Percentiles rank a stretch among this genome's conserved stretches.
Conservation (phyloP, 2,329 filamentous ascomycete species). For the Fonsecaea multimorphosa region DNA sequence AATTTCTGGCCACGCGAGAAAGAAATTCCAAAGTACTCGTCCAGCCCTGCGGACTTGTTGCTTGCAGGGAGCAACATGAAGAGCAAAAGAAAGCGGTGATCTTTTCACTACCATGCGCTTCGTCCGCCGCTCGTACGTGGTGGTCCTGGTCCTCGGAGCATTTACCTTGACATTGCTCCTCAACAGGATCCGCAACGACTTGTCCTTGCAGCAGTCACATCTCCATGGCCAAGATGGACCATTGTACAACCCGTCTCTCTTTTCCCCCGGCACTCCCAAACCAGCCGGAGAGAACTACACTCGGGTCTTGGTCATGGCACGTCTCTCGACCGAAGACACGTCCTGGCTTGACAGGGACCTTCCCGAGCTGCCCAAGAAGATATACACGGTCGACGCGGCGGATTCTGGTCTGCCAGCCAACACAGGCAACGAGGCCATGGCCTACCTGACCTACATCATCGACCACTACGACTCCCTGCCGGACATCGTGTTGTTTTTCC, state of each 20-base stretch:
- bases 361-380: slow-evolving; percentile 40
- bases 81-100: neutral
- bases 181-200: neutral
- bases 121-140: slow-evolving; percentile 10
- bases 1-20: neutral
- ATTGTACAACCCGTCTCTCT: slow-evolving; percentile 41
- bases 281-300: slow-evolving; percentile 59
- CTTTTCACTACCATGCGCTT: slow-evolving; percentile 20
- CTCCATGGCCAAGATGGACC: slow-evolving; percentile 30
- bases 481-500: slow-evolving; percentile 67
- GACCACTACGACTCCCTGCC: slow-evolving; percentile 66
- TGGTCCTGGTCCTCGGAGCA: slow-evolving; percentile 18
- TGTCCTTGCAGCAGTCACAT: neutral
- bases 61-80: slow-evolving; percentile 2
- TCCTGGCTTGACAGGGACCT: slow-evolving; percentile 54
- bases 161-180: slow-evolving; percentile 21
- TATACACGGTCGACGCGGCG: slow-evolving; percentile 30
- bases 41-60: too few relatives aligned
- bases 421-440: slow-evolving; percentile 68
- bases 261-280: slow-evolving; percentile 48
- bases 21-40: too few relatives aligned
- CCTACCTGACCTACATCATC: slow-evolving; percentile 68
- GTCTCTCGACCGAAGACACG: slow-evolving; percentile 46
- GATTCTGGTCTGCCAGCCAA: slow-evolving; percentile 53
- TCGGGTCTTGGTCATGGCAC: slow-evolving; percentile 58